Percentiles rank a stretch among this genome's conserved stretches.
Conservation (phyloP, 2,329 filamentous ascomycete species). For the Fusarium annulatum region DNA sequence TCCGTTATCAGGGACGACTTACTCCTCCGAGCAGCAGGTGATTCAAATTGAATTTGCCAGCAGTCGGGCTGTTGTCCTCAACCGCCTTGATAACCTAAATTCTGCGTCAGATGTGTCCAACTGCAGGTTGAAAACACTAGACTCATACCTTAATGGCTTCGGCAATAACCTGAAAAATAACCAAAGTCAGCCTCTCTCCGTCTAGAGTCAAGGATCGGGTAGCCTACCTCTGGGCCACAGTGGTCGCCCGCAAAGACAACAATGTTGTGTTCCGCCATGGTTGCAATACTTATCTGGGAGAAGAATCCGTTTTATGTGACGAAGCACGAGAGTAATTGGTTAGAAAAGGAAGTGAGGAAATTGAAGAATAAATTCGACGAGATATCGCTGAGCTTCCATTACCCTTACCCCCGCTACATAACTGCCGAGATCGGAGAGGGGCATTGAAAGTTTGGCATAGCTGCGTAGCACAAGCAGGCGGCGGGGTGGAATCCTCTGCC, state of each 20-base stretch:
- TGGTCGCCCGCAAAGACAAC: slow-evolving; percentile 88
- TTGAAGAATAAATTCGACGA: background rate
- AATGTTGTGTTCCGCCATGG: slow-evolving; percentile 79
- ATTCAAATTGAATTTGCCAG: slow-evolving; percentile 86
- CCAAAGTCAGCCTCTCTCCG: slow-evolving; percentile 25
- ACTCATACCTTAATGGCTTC: slow-evolving; percentile 83
- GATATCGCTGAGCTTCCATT: background rate
- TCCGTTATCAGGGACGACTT: slow-evolving; percentile 53
- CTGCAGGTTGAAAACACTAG: background rate
- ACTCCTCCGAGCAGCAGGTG: slow-evolving; percentile 93
- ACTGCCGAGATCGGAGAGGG: background rate
- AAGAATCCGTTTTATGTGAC: background rate
- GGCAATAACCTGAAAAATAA: slow-evolving; percentile 70
- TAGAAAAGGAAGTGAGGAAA: background rate
- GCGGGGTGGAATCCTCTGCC: background rate
- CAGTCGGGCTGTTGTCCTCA: slow-evolving; percentile 75
- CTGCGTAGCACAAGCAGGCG: background rate
- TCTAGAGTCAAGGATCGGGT: background rate
- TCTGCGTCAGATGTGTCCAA: background rate
- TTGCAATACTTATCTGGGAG: background rate
- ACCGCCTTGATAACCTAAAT: slow-evolving; percentile 81
- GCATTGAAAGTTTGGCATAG: background rate
- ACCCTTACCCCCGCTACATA: background rate
- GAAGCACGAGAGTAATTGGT: background rate
- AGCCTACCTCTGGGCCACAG: slow-evolving; percentile 82